Percentiles rank a stretch among this genome's conserved stretches.
Conservation (phyloP, 495 filamentous ascomycete species). For the Sordaria brevicollis region DNA sequence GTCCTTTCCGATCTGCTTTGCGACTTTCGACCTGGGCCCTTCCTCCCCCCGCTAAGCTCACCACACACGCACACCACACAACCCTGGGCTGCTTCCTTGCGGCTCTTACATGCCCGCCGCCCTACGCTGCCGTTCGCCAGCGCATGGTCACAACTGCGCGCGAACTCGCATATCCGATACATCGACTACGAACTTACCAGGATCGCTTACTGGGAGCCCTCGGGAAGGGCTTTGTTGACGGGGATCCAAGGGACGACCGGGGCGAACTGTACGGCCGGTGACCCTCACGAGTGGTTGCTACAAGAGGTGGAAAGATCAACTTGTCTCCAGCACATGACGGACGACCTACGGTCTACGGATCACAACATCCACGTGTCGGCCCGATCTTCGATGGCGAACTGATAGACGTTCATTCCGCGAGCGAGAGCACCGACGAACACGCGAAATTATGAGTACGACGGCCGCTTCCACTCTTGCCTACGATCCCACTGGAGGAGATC, state of each 20-base stretch:
- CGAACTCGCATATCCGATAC: background rate
- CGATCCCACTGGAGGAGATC: conserved; percentile 30
- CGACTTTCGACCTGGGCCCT: conserved; percentile 7
- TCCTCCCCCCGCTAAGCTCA: conserved; percentile 1
- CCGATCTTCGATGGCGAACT: conserved; percentile 23
- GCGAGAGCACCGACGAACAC: conserved; percentile 17
- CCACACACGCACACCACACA: background rate
- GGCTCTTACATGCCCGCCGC: conserved; percentile 21
- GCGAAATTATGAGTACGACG: conserved; percentile 36
- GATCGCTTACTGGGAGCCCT: conserved; percentile 1
- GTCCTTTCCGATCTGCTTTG: conserved; percentile 4
- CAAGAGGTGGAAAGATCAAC: background rate
- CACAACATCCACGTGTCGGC: background rate
- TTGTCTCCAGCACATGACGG: background rate
- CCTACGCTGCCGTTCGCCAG: conserved; percentile 10
- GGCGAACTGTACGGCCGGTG: background rate
- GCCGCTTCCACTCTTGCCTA: conserved; percentile 27
- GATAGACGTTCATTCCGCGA: conserved; percentile 14
- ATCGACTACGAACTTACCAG: background rate
- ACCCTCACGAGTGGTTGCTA: background rate
- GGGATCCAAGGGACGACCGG: background rate
- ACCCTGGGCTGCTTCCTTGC: conserved; percentile 16
- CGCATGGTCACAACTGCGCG: conserved; percentile 12
- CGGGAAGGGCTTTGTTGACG: conserved; percentile 1
- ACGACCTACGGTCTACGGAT: background rate